Evolutionary conservation across 352 stramenopile genomes (phyloP), one percentile per base, ranked within the genome.

Genomic region (Phytophthora ramorum): DNA sequence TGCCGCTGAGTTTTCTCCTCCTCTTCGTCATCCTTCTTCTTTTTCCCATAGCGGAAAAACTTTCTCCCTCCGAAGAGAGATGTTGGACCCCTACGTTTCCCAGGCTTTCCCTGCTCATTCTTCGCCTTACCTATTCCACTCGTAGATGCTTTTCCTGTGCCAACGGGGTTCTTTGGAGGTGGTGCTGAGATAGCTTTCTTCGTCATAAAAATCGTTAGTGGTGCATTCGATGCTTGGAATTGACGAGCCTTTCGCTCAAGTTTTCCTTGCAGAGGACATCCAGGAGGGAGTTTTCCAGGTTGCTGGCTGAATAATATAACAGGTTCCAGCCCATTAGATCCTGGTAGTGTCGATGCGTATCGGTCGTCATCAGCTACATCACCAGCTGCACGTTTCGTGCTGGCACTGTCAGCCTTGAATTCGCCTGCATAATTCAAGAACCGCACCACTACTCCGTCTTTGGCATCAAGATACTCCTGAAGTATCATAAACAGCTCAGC

Each of bases 401-500:
- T 13, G 7, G 28, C 19, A 41, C 28, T 28, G 12, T 12, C 47
- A 49, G n/a, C 12, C 35, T 41, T 43, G 34, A 45, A 10, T 48
- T 43, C 8, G 24, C 54, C 2, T 46, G 40, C 55, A 7, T 14
- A 10, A 26, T 16, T 37, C 8, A 44, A 45, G 3, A 88, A 54
- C 0, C 55, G 48, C 0, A 80, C 52, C 4, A 85, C 78, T 6
- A 89, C 22, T 1, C 71, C 72, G 3, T 91, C 77, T 41, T 83
- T 90, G 0, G 72, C 71, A 8, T 71, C 56, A 0, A 84, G 47
- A 22, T 73, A 74, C 53, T 90, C 84, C 26, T 82, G 75, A 2
- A 86, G 43, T 9, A 71, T 47, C 34, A 84, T 79, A 8, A 85
- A 61, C 16, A 77, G 49, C 48, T 92, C 83, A 7, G 74, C 24